Evolutionary conservation across 768 basidiomycete genomes (phyloP).

Genomic region (Hemileccinum rubropunctum): DNA sequence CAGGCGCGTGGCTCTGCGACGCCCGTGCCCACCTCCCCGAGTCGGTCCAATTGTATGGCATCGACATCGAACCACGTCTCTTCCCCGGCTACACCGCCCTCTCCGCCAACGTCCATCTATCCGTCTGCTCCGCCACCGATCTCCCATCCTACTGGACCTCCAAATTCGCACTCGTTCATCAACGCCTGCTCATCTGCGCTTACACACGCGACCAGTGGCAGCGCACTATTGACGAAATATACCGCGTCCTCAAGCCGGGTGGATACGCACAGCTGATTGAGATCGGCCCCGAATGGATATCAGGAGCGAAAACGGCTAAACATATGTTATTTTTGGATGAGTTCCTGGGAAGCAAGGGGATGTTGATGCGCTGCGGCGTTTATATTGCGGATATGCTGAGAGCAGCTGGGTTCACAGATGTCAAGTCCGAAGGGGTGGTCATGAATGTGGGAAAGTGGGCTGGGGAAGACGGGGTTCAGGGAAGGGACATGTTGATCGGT

Average conservation of each 20-base stretch:
- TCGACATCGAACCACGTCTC: conserved; percentile 26
- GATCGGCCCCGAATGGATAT: conserved; percentile 13
- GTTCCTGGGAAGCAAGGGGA: conserved; percentile 5
- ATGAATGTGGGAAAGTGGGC: conserved; percentile 27
- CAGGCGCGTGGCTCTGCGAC: conserved; percentile 25
- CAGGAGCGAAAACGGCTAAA: conserved; percentile 11
- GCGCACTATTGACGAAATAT: conserved; percentile 23
- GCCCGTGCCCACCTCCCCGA: conserved; percentile 12
- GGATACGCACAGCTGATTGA: conserved; percentile 35
- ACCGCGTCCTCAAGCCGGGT: conserved; percentile 31
- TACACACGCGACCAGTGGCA: conserved; percentile 31
- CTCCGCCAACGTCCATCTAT: conserved; percentile 19
- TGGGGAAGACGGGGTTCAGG: conserved; percentile 20
- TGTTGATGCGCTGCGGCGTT: conserved; percentile 8
- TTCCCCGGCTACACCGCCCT: conserved; percentile 9
- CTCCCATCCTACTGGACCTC: conserved; percentile 31
- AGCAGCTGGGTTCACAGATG: conserved; percentile 14
- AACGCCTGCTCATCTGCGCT: conserved; percentile 31
- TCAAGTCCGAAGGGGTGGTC: conserved; percentile 14
- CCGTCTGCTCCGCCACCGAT: conserved; percentile 21
- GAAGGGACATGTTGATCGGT: conserved; percentile 11
- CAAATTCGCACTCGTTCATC: conserved; percentile 32
- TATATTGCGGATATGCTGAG: conserved; percentile 22
- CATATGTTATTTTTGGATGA: conserved; percentile 10
- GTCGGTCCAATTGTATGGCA: conserved; percentile 20